Percentiles rank a stretch among this genome's conserved stretches.
Evolutionary conservation across 2,329 filamentous ascomycete species (phyloP).

Genomic region (Tympanopsis confertula): DNA sequence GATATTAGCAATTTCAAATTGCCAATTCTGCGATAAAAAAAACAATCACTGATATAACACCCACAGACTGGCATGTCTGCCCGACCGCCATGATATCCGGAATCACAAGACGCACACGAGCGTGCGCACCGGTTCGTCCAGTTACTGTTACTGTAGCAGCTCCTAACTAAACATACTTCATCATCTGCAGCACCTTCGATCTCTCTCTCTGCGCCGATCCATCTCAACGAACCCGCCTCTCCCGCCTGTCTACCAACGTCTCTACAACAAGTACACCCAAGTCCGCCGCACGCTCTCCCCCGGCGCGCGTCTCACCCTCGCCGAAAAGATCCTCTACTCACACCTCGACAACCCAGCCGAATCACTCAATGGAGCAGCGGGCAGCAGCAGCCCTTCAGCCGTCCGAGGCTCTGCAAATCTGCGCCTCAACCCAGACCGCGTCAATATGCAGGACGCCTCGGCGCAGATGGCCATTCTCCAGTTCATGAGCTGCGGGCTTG

Average conservation of each 20-base stretch:
- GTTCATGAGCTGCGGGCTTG: conserved; percentile 94
- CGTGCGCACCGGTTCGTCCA: background rate
- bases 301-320: conserved; percentile 66
- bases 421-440: conserved; percentile 92
- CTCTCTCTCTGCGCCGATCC: conserved; percentile 6
- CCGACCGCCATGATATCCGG: background rate
- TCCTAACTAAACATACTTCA: background rate
- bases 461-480: conserved; percentile 97
- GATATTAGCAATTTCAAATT: no score
- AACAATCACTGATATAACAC: no score
- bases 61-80: no score
- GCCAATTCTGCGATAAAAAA: no score
- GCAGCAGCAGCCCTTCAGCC: conserved; percentile 71
- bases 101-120: background rate
- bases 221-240: conserved; percentile 30
- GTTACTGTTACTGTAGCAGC: background rate
- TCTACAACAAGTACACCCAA: conserved; percentile 64
- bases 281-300: conserved; percentile 63
- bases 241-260: conserved; percentile 69
- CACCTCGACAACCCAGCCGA: conserved; percentile 85
- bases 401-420: conserved; percentile 84
- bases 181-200: background rate
- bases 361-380: conserved; percentile 56
- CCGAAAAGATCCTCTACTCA: conserved; percentile 96
- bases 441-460: conserved; percentile 98